A percentile compares a stretch with the other conserved stretches of the same genome.
These are phyloP conservation scores for Pseudogymnoascus verrucosus DNA, from an alignment of 2,329 filamentous ascomycete species.

Conservation along the genomic window DNA sequence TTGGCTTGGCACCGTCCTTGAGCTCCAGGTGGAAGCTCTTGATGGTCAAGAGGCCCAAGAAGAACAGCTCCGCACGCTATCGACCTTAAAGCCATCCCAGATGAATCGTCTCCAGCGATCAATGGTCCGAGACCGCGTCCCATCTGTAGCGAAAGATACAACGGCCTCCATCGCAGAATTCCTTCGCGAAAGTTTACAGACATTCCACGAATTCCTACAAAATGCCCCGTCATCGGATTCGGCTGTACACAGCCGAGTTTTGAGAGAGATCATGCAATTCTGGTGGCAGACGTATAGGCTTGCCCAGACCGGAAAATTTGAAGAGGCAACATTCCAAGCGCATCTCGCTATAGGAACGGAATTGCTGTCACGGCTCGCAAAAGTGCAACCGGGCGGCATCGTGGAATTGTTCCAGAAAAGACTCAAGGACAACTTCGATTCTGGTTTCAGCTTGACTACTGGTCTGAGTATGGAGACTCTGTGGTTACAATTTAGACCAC, in stretches of 20 bases:
- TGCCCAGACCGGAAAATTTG: conserved; percentile 40
- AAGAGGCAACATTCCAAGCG: conserved; percentile 57
- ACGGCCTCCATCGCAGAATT: conserved; percentile 48
- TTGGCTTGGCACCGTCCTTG: conserved; percentile 47
- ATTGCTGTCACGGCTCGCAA: conserved; percentile 12
- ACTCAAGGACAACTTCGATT: conserved; percentile 52
- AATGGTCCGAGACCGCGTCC: conserved; percentile 44
- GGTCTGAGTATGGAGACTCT: conserved; percentile 73
- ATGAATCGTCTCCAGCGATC: conserved; percentile 56
- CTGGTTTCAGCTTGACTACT: conserved; percentile 63
- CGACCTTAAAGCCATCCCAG: conserved; percentile 40
- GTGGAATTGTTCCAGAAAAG: conserved; percentile 26
- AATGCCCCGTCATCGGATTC: conserved; percentile 20
- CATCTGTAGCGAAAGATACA: conserved; percentile 51
- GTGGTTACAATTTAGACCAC: conserved; percentile 66
- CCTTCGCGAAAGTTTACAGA: conserved; percentile 35
- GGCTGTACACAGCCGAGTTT: conserved; percentile 25
- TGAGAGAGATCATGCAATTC: conserved; percentile 41
- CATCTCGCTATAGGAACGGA: conserved; percentile 40
- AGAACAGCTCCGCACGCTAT: conserved; percentile 33
- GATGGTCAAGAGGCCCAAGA: conserved; percentile 35
- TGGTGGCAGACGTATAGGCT: conserved; percentile 47
- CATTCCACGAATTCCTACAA: conserved; percentile 38
- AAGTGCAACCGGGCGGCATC: conserved; percentile 8
- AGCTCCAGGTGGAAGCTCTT: conserved; percentile 40